Conservation (phyloP, 2,329 filamentous ascomycete species). For the Xylaria sp. region DNA sequence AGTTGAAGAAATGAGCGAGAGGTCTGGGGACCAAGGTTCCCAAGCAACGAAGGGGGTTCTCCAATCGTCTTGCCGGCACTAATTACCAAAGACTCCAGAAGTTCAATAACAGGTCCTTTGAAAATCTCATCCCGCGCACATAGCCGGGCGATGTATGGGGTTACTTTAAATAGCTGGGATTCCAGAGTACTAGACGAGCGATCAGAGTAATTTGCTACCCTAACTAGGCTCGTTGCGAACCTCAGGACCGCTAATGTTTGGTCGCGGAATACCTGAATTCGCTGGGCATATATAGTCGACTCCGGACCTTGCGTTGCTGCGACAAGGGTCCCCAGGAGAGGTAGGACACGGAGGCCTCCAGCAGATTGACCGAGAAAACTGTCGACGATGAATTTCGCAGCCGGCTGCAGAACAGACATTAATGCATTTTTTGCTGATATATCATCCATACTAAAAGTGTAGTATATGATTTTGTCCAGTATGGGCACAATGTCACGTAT, state of each 20-base stretch:
- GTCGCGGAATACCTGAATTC: constrained; percentile 65
- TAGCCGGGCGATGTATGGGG: constrained; percentile 79
- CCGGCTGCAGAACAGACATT: constrained; percentile 73
- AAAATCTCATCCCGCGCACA: constrained; percentile 77
- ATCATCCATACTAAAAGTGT: constrained; percentile 80
- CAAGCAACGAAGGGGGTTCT: constrained; percentile 95
- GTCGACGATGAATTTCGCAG: constrained; percentile 80
- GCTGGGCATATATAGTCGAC: constrained; percentile 70
- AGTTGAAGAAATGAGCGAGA: constrained; percentile 86
- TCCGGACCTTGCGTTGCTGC: constrained; percentile 68
- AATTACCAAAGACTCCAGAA: constrained; percentile 79
- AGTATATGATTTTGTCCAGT: constrained; percentile 77
- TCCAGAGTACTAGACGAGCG: constrained; percentile 75
- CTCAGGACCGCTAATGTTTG: constrained; percentile 73
- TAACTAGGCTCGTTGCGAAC: constrained; percentile 77
- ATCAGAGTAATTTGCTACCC: constrained; percentile 73
- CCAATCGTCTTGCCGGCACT: constrained; percentile 71
- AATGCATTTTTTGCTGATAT: constrained; percentile 58
- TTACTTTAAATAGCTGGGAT: constrained; percentile 81
- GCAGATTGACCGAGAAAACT: constrained; percentile 78
- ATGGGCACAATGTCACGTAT: constrained; percentile 74
- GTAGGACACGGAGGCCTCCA: constrained; percentile 79
- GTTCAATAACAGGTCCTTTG: constrained; percentile 71
- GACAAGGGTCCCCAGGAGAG: constrained; percentile 77
- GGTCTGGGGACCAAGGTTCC: constrained; percentile 83